These are phyloP conservation scores for Cladophialophora chaetospira DNA, from an alignment of 2,329 filamentous ascomycete genomes.

Conservation along the genomic window DNA sequence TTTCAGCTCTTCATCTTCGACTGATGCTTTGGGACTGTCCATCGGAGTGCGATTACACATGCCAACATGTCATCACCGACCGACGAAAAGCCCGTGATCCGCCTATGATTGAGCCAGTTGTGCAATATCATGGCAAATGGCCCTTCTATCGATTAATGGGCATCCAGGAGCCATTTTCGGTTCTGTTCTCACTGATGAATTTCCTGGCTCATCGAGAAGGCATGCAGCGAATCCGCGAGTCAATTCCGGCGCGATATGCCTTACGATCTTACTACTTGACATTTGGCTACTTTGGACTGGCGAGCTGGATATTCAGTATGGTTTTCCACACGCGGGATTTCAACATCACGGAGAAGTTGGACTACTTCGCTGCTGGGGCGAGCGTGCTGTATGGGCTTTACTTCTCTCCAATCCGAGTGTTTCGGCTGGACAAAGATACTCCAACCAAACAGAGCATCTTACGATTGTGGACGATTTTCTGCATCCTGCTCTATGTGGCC, in stretches of 20 bases:
- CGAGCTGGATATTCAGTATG: constrained; percentile 84
- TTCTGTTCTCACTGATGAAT: constrained; percentile 92
- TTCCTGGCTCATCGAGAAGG: constrained; percentile 81
- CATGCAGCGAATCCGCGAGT: constrained; percentile 67
- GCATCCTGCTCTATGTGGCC: constrained; percentile 67
- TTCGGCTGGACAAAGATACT: constrained; percentile 69
- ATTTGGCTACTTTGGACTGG: constrained; percentile 79
- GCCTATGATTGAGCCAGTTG: constrained; percentile 66
- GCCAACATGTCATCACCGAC: constrained; percentile 87
- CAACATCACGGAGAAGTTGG: constrained; percentile 80
- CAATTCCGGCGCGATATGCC: constrained; percentile 72
- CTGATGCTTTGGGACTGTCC: constrained; percentile 91
- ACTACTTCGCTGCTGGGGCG: constrained; percentile 92
- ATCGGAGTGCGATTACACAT: constrained; percentile 95
- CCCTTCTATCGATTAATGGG: constrained; percentile 88
- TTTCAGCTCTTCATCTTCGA: constrained; percentile 75
- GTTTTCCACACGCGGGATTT: constrained; percentile 94
- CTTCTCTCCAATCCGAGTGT: constrained; percentile 78
- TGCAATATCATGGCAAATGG: constrained; percentile 99
- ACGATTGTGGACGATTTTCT: constrained; percentile 74
- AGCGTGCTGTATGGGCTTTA: constrained; percentile 90
- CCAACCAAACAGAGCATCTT: constrained; percentile 58
- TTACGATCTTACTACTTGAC: constrained; percentile 77
- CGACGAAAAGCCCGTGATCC: constrained; percentile 66
- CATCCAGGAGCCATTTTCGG: constrained; percentile 91